phyloP scores from a whole-genome alignment of 257 asterid species.

The Solanum appendiculatum region DNA sequence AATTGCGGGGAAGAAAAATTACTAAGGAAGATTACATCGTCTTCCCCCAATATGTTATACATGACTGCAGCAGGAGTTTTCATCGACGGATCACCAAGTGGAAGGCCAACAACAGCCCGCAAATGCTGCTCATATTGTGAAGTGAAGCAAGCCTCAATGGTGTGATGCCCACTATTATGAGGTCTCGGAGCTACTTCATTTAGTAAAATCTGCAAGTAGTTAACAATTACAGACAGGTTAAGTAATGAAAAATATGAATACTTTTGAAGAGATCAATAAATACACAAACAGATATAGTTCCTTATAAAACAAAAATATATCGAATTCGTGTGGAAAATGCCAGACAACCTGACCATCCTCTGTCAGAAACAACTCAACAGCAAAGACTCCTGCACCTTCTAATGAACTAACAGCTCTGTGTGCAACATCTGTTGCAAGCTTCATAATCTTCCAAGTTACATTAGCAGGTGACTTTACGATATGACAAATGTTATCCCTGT shows the following conservation, averaged over 20 bases:
- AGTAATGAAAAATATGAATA: slow-evolving; percentile 1
- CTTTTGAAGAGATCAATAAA: neutral
- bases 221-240: neutral
- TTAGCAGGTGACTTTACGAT: slow-evolving; percentile 90
- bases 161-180: slow-evolving; percentile 96
- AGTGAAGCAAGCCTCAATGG: slow-evolving; percentile 82
- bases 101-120: slow-evolving; percentile 92
- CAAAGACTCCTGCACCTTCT: slow-evolving; percentile 95
- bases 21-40: slow-evolving; percentile 36
- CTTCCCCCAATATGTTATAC: slow-evolving; percentile 96
- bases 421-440: slow-evolving; percentile 88
- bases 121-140: slow-evolving; percentile 95
- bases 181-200: slow-evolving; percentile 99
- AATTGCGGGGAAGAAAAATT: neutral
- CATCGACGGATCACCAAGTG: slow-evolving; percentile 94
- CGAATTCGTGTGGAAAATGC: neutral
- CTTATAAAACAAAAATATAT: neutral
- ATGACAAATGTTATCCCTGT: slow-evolving; percentile 90
- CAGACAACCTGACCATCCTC: slow-evolving; percentile 74
- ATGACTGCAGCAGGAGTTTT: slow-evolving; percentile 74
- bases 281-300: neutral
- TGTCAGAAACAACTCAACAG: slow-evolving; percentile 88
- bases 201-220: slow-evolving; percentile 54
- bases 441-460: slow-evolving; percentile 61
- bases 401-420: slow-evolving; percentile 68